Percentiles rank a stretch among this genome's conserved stretches.
phyloP scores from a whole-genome alignment of 352 stramenopile genomes.

The Phytophthora sp. region DNA sequence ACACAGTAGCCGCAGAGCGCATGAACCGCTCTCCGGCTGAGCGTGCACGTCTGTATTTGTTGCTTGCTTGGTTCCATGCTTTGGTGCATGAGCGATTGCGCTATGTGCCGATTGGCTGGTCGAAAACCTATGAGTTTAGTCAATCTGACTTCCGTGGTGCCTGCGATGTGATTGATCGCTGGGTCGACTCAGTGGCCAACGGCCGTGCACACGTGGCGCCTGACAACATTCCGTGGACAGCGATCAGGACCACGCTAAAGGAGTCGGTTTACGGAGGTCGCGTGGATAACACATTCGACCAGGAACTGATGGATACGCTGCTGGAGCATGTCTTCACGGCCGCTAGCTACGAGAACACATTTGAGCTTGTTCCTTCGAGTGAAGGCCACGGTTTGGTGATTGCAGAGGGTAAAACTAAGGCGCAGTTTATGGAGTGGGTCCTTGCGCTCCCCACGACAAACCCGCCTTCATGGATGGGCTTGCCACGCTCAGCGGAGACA shows the following conservation, averaged over 20 bases:
- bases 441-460: conserved; percentile 88
- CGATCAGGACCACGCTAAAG: conserved; percentile 96
- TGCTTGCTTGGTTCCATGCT: conserved; percentile 98
- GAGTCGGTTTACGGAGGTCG: conserved; percentile 98
- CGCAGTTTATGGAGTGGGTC: conserved; percentile 93
- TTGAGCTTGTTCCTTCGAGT: conserved; percentile 58
- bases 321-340: conserved; percentile 94
- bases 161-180: conserved; percentile 98
- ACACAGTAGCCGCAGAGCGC: conserved; percentile 90
- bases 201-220: conserved; percentile 93
- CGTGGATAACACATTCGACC: conserved; percentile 97
- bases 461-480: conserved; percentile 92
- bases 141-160: conserved; percentile 98
- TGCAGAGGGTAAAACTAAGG: conserved; percentile 90
- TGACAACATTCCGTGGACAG: conserved; percentile 98
- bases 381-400: conserved; percentile 70
- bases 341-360: conserved; percentile 93
- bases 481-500: conserved; percentile 92
- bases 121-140: conserved; percentile 99
- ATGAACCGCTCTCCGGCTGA: conserved; percentile 92
- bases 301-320: conserved; percentile 95
- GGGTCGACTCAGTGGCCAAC: conserved; percentile 90
- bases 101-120: conserved; percentile 98
- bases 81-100: conserved; percentile 98
- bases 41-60: conserved; percentile 93